Percentiles rank a stretch among this genome's conserved stretches.
phyloP scores from a whole-genome alignment of 768 basidiomycete species.

The Leccinum uliginosum region DNA sequence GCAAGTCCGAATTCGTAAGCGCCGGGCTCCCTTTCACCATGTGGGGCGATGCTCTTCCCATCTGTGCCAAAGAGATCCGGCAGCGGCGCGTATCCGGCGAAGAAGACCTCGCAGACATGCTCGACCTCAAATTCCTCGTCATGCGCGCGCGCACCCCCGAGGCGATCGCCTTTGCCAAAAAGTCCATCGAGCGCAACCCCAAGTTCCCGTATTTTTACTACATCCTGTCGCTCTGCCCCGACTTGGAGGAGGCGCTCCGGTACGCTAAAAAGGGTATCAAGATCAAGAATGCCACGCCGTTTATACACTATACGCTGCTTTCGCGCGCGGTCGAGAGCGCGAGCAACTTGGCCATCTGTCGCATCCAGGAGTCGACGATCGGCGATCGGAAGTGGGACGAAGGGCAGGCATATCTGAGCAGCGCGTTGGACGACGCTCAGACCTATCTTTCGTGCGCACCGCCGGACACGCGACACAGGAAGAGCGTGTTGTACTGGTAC shows the following conservation, averaged over 20 bases:
- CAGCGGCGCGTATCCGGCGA: conserved; percentile 38
- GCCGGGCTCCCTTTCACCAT: conserved; percentile 55
- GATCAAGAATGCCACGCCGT: conserved; percentile 49
- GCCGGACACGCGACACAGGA: conserved; percentile 59
- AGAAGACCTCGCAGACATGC: conserved; percentile 54
- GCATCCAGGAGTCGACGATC: conserved; percentile 41
- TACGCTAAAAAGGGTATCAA: conserved; percentile 66
- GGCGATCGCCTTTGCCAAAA: conserved; percentile 44
- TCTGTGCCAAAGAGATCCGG: conserved; percentile 55
- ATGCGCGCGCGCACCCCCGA: conserved; percentile 45
- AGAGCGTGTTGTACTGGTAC: conserved; percentile 56
- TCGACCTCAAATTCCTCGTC: conserved; percentile 59
- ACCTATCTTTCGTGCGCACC: conserved; percentile 51
- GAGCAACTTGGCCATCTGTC: conserved; percentile 48
- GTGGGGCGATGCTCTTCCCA: conserved; percentile 57
- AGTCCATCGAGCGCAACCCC: conserved; percentile 50
- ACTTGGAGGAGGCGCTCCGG: conserved; percentile 49
- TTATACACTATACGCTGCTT: conserved; percentile 52
- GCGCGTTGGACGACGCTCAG: conserved; percentile 58
- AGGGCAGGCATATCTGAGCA: conserved; percentile 56
- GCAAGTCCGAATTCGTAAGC: conserved; percentile 37
- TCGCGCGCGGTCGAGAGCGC: conserved; percentile 63
- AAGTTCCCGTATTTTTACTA: conserved; percentile 63
- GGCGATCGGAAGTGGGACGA: conserved; percentile 50
- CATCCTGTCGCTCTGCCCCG: conserved; percentile 47